Base-by-base conservation (phyloP, 108 stramenopile genomes). In the Conticribra weissflogii region DNA sequence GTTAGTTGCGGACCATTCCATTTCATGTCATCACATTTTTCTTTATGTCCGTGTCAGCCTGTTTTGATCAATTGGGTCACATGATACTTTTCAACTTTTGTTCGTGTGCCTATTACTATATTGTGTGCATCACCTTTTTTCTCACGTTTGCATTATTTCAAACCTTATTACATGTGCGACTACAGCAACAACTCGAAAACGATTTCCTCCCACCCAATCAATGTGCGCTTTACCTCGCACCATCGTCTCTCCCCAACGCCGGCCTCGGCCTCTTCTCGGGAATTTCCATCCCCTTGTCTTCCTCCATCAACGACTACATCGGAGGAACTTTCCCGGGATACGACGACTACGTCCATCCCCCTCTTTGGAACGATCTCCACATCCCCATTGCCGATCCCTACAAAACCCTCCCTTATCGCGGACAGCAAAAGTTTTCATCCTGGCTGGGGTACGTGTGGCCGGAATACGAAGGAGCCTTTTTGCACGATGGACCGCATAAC, bases 361-460 rank as follows among this genome's bases (percentile, higher is more conserved):
- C 77, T 12, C 52, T 71, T 18, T 78, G 77, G 77, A 55, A 50
- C n/a, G 85, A 86, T 47, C 15, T 86, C 14, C 54, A 60, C 50
- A 72, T 86, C 18, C 76, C 85, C 56, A 78, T 86, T 18, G 65
- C 72, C 41, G 85, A 86, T 31, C 28, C 59, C 2, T 76, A 68
- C 66, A 85, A 85, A 66, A 68, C 79, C 3, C 28, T 79, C 19
- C 83, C 83, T 15, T 81, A 79, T 47, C 67, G 83, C 4, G 83
- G 83, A 25, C 76, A 85, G 41, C 77, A 79, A 24, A 71, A 68
- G 7, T 79, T 61, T 45, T 74, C 81, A 1, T 68, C 71, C 1
- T 85, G 83, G 83, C 36, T 85, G 28, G 66, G 47, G 22, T 85
- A 85, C 50, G 63, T 85, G 0, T 82, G 81, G 78, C 82, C 82